Conservation (phyloP, 176 grass and related monocot genomes). For the Carex kokanica region DNA sequence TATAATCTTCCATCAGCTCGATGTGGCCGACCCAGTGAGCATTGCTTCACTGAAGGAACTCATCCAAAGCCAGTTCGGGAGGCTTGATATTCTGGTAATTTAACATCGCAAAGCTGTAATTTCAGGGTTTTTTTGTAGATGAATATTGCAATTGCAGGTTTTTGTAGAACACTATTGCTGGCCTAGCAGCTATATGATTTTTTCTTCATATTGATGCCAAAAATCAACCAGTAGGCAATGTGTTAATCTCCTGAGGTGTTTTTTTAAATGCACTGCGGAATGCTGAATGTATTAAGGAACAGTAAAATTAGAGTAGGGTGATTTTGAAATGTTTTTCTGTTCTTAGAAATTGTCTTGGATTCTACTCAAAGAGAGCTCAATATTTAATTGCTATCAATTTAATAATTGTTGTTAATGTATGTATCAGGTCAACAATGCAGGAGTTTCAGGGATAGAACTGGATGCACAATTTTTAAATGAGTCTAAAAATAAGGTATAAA, state of each 20-base stretch:
- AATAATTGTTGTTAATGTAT: background rate
- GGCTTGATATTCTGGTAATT: conserved; percentile 40
- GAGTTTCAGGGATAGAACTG: background rate
- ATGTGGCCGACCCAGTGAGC: conserved; percentile 39
- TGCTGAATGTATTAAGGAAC: background rate
- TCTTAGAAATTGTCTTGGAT: background rate
- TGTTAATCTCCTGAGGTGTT: background rate
- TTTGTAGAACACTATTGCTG: background rate
- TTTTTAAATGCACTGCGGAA: background rate
- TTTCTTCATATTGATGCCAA: background rate
- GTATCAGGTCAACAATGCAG: conserved; percentile 41
- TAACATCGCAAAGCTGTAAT: background rate
- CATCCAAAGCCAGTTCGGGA: conserved; percentile 33
- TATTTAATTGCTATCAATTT: background rate
- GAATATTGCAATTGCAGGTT: background rate
- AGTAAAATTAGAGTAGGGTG: background rate
- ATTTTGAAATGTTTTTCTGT: conserved; percentile 39
- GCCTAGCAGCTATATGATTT: background rate
- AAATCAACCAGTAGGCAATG: background rate
- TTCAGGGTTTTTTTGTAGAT: background rate
- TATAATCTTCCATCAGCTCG: conserved; percentile 46
- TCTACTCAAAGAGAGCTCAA: background rate
- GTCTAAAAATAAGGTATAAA: conserved; percentile 5
- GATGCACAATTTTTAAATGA: background rate
- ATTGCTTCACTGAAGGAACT: conserved; percentile 32